phyloP scores from a whole-genome alignment of 2,329 filamentous ascomycete species.

The Aspergillus sp. region DNA sequence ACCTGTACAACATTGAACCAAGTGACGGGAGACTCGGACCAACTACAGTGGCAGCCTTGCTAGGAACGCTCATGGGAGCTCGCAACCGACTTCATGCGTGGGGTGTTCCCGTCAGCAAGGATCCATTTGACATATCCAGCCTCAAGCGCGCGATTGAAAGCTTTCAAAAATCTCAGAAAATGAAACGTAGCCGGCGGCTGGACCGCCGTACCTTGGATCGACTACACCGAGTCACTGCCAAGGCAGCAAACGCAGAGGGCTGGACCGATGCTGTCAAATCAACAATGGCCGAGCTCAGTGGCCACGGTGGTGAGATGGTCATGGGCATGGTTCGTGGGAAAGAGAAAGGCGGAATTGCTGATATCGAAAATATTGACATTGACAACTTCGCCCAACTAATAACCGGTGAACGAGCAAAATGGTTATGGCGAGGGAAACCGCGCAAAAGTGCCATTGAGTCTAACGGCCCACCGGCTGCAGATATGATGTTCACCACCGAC shows the following conservation, averaged over 20 bases:
- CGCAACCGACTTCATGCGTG: conserved; percentile 84
- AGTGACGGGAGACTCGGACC: conserved; percentile 90
- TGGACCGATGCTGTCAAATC: conserved; percentile 95
- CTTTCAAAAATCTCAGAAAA: conserved; percentile 86
- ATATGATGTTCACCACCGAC: conserved; percentile 46
- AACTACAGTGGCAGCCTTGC: conserved; percentile 81
- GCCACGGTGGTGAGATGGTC: conserved; percentile 90
- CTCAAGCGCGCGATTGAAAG: conserved; percentile 81
- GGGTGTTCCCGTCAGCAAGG: conserved; percentile 81
- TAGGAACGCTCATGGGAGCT: conserved; percentile 86
- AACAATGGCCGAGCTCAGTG: conserved; percentile 88
- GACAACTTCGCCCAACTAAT: conserved; percentile 77
- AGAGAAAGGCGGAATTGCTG: conserved; percentile 85
- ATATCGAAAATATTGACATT: conserved; percentile 88
- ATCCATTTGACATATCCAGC: conserved; percentile 80
- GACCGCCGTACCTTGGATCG: conserved; percentile 80
- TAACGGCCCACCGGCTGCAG: conserved; percentile 34
- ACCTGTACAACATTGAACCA: conserved; percentile 90
- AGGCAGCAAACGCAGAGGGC: conserved; percentile 82
- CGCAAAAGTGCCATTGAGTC: conserved; percentile 55
- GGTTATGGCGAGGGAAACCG: conserved; percentile 91
- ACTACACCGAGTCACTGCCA: conserved; percentile 80
- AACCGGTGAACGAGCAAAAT: conserved; percentile 81
- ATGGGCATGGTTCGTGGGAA: conserved; percentile 89
- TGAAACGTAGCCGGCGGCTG: conserved; percentile 73